A percentile compares a stretch with the other conserved stretches of the same genome.
These are phyloP conservation scores for Chaetomium tenue DNA, from an alignment of 495 filamentous ascomycete genomes.

Conservation along the genomic window DNA sequence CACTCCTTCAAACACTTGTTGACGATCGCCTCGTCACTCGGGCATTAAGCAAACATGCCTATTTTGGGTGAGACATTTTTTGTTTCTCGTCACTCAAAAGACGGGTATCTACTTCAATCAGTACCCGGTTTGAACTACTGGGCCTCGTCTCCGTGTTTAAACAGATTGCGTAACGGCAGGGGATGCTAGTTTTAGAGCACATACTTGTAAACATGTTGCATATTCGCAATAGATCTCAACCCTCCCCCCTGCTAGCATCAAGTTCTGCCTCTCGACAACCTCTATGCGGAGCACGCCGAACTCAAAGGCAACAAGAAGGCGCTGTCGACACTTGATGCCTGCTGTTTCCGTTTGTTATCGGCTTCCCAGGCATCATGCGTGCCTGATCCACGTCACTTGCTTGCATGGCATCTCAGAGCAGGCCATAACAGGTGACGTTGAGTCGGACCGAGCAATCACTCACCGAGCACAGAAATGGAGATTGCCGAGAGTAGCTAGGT, in stretches of 20 bases:
- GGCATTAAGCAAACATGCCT: background rate
- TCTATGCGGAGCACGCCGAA: background rate
- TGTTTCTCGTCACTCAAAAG: slow-evolving; percentile 12
- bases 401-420: background rate
- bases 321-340: background rate
- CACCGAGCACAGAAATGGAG: slow-evolving; percentile 3
- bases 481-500: background rate
- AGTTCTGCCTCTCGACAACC: background rate
- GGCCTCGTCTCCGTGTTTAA: background rate
- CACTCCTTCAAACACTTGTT: background rate
- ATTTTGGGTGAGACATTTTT: slow-evolving; percentile 20
- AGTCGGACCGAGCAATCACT: background rate
- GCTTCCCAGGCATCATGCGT: background rate
- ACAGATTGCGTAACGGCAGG: too few relatives aligned
- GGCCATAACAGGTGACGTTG: background rate
- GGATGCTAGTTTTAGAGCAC: too few relatives aligned
- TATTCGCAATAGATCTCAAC: background rate
- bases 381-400: background rate
- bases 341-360: background rate
- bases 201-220: background rate
- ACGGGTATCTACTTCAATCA: background rate
- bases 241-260: background rate
- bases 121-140: background rate
- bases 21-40: background rate
- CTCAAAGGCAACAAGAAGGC: background rate